These are phyloP conservation scores for Syzygium jambos DNA, from an alignment of 345 rosid genomes.

Conservation along the genomic window DNA sequence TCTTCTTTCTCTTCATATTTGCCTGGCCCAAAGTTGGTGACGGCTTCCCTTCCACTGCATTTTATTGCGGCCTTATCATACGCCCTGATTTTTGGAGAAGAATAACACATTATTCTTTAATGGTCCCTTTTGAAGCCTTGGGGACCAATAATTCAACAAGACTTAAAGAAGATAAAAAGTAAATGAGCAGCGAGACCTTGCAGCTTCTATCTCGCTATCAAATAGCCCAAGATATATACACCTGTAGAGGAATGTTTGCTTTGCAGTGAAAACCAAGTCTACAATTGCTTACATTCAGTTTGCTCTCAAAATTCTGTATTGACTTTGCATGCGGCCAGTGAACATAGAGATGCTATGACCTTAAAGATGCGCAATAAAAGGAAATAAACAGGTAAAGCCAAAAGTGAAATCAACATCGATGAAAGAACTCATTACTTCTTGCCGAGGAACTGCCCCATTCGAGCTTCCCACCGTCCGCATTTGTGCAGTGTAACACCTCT, in stretches of 20 bases:
- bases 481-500: slow-evolving; percentile 75
- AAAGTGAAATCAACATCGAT: background rate
- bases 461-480: slow-evolving; percentile 79
- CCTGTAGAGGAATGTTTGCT: slow-evolving; percentile 44
- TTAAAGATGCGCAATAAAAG: background rate
- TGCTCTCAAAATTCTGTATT: background rate
- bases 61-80: slow-evolving; percentile 93
- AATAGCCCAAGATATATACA: slow-evolving; percentile 92
- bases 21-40: slow-evolving; percentile 82
- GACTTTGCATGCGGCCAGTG: background rate
- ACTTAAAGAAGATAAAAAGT: background rate
- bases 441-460: slow-evolving; percentile 75
- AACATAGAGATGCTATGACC: background rate
- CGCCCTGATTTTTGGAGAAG: slow-evolving; percentile 37
- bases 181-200: slow-evolving; percentile 43
- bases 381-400: background rate
- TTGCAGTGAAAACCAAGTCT: slow-evolving; percentile 1
- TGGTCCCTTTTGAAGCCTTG: background rate
- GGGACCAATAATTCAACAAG: background rate
- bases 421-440: slow-evolving; percentile 44
- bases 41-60: slow-evolving; percentile 84
- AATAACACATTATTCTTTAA: background rate
- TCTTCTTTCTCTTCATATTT: slow-evolving; percentile 47
- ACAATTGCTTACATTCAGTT: background rate
- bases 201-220: slow-evolving; percentile 89